Percentiles rank a stretch among this genome's conserved stretches.
These are phyloP conservation scores for Beauveria sp. DNA, from an alignment of 2,329 filamentous ascomycete species.

Conservation along the genomic window DNA sequence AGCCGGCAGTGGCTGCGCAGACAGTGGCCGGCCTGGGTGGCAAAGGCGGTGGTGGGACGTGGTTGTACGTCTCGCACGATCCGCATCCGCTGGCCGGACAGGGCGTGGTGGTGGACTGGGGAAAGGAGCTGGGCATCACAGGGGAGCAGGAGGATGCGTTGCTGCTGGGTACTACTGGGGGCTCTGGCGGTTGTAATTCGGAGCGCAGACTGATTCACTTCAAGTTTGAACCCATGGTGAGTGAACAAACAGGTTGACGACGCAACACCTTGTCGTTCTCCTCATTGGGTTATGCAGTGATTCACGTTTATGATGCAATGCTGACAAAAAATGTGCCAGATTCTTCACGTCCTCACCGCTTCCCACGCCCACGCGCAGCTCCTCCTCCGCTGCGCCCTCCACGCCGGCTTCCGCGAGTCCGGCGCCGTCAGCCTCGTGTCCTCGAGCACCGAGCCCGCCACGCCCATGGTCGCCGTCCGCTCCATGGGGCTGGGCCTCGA, in stretches of 20 bases:
- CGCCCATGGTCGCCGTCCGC: constrained; percentile 76
- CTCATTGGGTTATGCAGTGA: no score
- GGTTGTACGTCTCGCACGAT: constrained; percentile 85
- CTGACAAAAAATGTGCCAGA: constrained; percentile 42
- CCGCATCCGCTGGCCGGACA: constrained; percentile 39
- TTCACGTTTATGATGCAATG: no score
- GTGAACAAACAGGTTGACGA: constrained; percentile 19
- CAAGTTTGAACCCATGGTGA: constrained; percentile 92
- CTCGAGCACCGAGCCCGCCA: constrained; percentile 27
- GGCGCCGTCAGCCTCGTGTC: constrained; percentile 63
- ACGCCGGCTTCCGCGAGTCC: constrained; percentile 83
- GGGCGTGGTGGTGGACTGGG: constrained; percentile 22
- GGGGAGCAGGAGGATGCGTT: neutral
- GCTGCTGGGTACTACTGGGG: constrained; percentile 16
- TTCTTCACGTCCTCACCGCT: constrained; percentile 77
- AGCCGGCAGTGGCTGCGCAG: neutral
- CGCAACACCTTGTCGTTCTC: neutral
- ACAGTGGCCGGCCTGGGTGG: constrained; percentile 61
- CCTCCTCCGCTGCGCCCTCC: constrained; percentile 66
- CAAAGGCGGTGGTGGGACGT: constrained; percentile 76
- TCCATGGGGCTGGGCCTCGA: constrained; percentile 78
- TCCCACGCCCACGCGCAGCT: constrained; percentile 68
- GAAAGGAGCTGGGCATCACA: constrained; percentile 21
- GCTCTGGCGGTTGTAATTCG: constrained; percentile 16
- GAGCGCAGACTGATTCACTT: constrained; percentile 61